Conservation (phyloP, 2,329 filamentous ascomycete species). For the Aspergillus bombycis region DNA sequence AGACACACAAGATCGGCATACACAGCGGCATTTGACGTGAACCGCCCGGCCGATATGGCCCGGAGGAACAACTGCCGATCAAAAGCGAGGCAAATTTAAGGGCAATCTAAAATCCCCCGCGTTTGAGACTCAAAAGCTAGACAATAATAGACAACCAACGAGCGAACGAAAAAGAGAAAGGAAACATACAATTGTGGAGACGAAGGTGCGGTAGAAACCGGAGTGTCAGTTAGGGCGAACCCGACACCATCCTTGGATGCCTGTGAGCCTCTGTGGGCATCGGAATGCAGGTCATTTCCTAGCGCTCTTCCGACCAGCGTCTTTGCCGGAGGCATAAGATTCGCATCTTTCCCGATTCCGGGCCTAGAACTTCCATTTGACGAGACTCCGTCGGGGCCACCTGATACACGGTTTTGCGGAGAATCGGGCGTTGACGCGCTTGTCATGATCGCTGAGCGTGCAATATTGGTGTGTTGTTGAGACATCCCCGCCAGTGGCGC, state of each 20-base stretch:
- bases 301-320: conserved; percentile 47
- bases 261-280: conserved; percentile 39
- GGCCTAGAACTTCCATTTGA: conserved; percentile 24
- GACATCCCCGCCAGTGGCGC: conserved; percentile 36
- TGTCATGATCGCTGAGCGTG: conserved; percentile 56
- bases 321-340: conserved; percentile 42
- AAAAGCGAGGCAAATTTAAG: conserved; percentile 3
- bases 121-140: neutral
- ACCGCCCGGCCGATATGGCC: conserved; percentile 9
- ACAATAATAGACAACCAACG: conserved; percentile 20
- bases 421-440: conserved; percentile 29
- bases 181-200: conserved; percentile 63
- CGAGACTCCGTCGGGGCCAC: conserved; percentile 24
- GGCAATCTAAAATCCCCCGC: conserved; percentile 12
- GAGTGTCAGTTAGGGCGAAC: conserved; percentile 64
- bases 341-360: conserved; percentile 34
- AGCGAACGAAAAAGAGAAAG: conserved; percentile 20
- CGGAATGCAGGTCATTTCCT: conserved; percentile 45
- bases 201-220: conserved; percentile 62
- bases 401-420: conserved; percentile 25
- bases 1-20: neutral
- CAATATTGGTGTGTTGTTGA: conserved; percentile 55
- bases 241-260: conserved; percentile 53
- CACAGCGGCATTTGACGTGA: neutral
- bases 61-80: conserved; percentile 10